Evolutionary conservation across 192 early-diverging fungal species (phyloP), one percentile per base, ranked within the genome.

Genomic region (Cetraspora pellucida): DNA sequence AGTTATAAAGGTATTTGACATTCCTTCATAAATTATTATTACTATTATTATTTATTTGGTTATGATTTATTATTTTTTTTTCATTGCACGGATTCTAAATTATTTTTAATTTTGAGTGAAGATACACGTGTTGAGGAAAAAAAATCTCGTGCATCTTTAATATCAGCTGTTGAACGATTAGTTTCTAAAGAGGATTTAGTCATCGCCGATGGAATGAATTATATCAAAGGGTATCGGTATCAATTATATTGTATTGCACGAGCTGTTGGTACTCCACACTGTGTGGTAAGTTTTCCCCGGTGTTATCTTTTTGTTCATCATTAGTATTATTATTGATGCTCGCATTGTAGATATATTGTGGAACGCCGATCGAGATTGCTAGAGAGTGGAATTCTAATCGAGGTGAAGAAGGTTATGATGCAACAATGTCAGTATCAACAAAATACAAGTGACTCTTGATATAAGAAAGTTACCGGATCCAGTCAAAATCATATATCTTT

Each of bases 161-260:
- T 98, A 73, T 98, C 97, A 0, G 93, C 96, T 0, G 93, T 97
- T 30, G 96, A 98, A 80, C 83, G 98, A 45, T 79, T 89, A 2
- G 81, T 98, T 44, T 89, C 91, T 28, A 90, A 90, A 60, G 92
- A 97, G n/a, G 84, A 86, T 66, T 87, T 99, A 59, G 91, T 98
- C 14, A 96, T 99, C 60, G 94, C 89, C 9, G 98, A 99, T 77
- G 86, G 87, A n/a, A 80, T 97, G 78, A 99, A 99, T 82, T 98
- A 98, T 84, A 98, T 99, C 82, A 99, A 99, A 86, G 97, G 98
- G 7, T 95, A 95, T 79, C 87, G 98, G 75, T 99, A 98, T 84
- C 96, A 98, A 82, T 87, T 98, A 25, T 96, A 95, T 83, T 96
- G 95, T 78, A 84, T 96, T 17, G 90, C 94, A 0, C 89, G 94